Base-by-base conservation (phyloP, 805 yeast species). In the Metschnikowia borealis region DNA sequence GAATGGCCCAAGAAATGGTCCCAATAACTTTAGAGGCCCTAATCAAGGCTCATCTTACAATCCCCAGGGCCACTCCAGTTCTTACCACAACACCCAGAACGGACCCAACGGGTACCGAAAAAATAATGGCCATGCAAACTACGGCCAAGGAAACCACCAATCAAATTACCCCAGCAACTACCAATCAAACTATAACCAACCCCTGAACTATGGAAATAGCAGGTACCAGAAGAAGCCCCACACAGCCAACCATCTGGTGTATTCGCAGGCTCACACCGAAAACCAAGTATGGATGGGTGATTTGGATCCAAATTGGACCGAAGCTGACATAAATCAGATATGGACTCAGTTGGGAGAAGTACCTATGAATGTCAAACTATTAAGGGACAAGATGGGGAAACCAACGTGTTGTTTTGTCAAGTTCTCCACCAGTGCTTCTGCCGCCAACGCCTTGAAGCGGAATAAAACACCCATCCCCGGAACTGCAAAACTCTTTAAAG, bases 211-310 rank as follows among this genome's bases (percentile, higher is more conserved):
- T 17, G 46, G 33, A n/a, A 35, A 44, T 29, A 35, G 18, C 20
- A 35, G 21, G 18, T 17, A 29, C 29, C 52, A 45, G 18, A 52
- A 48, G 38, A 46, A 51, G 20, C 47, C 50, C 11, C 36, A 37
- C 36, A 51, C 49, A 35, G 41, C 52, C 5, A 50, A 50, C 41
- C 60, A 57, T 35, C 59, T 46, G 33, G 60, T 56, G 3, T 57
- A 57, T 40, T 47, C 52, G 41, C 60, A 57, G 43, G 46, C 55
- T 6, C 55, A 55, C 15, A 42, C 59, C 13, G 61, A 54, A 32
- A 56, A 52, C 44, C 83, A 80, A 56, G 62, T 87, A 45, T 87
- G 91, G 86, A 91, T 90, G 96, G 97, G 97, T 20, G 97, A 89
- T 60, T 69, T 90, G 41, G 96, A 89, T 58, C 87, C 87, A 8